Percentiles rank a stretch among this genome's conserved stretches.
Evolutionary conservation across 2,329 filamentous ascomycete species (phyloP).

Genomic region (Aspergillus brasiliensis): DNA sequence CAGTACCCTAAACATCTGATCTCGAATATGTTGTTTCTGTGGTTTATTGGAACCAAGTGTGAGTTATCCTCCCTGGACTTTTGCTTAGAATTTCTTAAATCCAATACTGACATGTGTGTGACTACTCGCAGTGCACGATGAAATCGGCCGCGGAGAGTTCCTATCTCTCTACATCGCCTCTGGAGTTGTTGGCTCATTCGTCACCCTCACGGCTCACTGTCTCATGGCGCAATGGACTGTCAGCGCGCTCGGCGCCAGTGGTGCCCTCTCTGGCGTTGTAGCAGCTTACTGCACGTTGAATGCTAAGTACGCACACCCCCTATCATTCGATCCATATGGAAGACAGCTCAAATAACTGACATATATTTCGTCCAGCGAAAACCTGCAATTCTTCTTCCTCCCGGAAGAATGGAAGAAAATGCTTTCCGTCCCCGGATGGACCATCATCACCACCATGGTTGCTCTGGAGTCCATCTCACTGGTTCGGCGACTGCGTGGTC

Average conservation of each 20-base stretch:
- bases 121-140: conserved; percentile 50
- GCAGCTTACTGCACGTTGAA: conserved; percentile 54
- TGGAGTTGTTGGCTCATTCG: conserved; percentile 51
- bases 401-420: conserved; percentile 42
- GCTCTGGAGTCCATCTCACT: conserved; percentile 40
- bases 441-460: conserved; percentile 40
- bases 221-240: conserved; percentile 45
- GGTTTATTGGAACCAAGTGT: conserved; percentile 56
- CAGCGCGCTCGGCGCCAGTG: conserved; percentile 56
- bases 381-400: conserved; percentile 45
- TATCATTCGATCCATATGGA: too few relatives aligned
- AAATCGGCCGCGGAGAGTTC: conserved; percentile 59
- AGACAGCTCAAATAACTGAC: background rate
- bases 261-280: conserved; percentile 52
- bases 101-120: too few relatives aligned
- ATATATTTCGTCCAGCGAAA: conserved; percentile 39
- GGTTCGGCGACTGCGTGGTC: conserved; percentile 32
- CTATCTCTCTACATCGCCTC: conserved; percentile 54
- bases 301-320: conserved; percentile 40
- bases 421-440: conserved; percentile 45
- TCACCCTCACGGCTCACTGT: conserved; percentile 50
- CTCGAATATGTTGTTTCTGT: conserved; percentile 57
- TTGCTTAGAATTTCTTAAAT: background rate
- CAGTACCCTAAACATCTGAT: conserved; percentile 55
- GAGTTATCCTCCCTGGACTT: conserved; percentile 19